Conservation (phyloP, 2,329 filamentous ascomycete species). For the Colletotrichum tofieldiae region DNA sequence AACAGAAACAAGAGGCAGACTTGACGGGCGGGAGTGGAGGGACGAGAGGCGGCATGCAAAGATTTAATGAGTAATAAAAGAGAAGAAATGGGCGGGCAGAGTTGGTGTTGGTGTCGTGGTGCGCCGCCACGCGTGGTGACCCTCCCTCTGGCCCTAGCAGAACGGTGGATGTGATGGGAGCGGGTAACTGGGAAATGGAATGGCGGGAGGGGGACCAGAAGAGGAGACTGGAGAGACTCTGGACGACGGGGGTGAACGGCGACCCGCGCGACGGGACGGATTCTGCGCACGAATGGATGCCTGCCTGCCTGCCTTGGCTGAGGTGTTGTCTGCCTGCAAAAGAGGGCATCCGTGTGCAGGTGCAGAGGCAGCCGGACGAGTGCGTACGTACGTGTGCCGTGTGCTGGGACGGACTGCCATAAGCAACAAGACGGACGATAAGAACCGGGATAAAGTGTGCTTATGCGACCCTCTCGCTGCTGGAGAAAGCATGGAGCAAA, state of each 20-base stretch:
- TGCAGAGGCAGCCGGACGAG: not conserved
- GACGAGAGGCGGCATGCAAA: slow-evolving; percentile 41
- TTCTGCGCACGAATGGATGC: slow-evolving; percentile 4
- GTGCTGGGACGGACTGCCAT: not conserved
- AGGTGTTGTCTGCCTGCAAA: not conserved
- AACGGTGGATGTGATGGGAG: slow-evolving; percentile 37
- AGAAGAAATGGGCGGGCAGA: slow-evolving; percentile 41
- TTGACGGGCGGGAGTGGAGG: slow-evolving; percentile 38
- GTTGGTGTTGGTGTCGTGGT: slow-evolving; percentile 29
- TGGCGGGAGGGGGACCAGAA: not conserved
- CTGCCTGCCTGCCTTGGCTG: not conserved
- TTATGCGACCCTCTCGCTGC: not conserved
- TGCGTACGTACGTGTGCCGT: not conserved
- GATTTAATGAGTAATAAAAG: slow-evolving; percentile 43
- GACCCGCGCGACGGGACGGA: slow-evolving; percentile 20
- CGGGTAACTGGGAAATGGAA: slow-evolving; percentile 16
- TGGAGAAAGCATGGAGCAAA: not conserved
- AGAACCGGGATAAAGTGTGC: not conserved
- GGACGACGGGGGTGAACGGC: slow-evolving; percentile 7
- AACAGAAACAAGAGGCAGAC: slow-evolving; percentile 18
- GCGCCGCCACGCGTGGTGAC: slow-evolving; percentile 20
- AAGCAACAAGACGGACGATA: not conserved
- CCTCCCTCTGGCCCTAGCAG: slow-evolving; percentile 35
- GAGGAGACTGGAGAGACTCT: slow-evolving; percentile 13
- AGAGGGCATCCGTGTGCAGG: not conserved